Evolutionary conservation across 2,329 filamentous ascomycete genomes (phyloP), one percentile per base, ranked within the genome.

Genomic region (Plectosphaerella plurivora): DNA sequence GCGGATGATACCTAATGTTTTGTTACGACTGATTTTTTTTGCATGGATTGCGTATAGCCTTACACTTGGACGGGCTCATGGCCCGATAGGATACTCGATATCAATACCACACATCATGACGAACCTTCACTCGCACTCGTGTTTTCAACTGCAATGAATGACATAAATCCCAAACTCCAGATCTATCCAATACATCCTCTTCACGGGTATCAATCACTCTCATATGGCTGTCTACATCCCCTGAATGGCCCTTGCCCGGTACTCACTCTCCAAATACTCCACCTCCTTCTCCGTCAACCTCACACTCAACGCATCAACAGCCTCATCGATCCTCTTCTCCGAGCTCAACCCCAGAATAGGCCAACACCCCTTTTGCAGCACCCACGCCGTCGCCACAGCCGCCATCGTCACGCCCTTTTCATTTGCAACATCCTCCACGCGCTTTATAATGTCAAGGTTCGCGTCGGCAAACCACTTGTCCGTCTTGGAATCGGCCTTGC

Each of bases 321-420:
- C 81, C 68, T 88, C 82, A 37, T 84, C 78, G 42, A 88, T 77
- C n/a, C 84, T 70, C 53, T 75, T 71, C 33, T 77, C 70, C 50
- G 73, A 85, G 54, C 73, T 79, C 57, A 88, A 70, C 0, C 85
- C 84, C 45, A 86, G 69, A 52, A 88, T 87, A 1, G 83, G 83
- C 57, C 73, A 79, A 33, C 74, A 67, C 3, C 77, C 75, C 45
- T 76, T 69, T 56, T 75, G 72, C 56, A 80, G 67, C 50, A 78
- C 75, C 86, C 86, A 89, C 2, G 83, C 83, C 49, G 85, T 74
- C 1, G 82, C 77, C 16, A 88, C 78, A 49, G 85, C 78, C 24
- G 81, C 80, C 79, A 88, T 88, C 56, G 74, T 80, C 61, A 79
- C 75, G 0, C 72, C 77, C 57, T 76, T 76, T 67, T 82, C 81